Evolutionary conservation across 208 protist genomes (phyloP).

Genomic region (Crithidia acanthocephali): DNA sequence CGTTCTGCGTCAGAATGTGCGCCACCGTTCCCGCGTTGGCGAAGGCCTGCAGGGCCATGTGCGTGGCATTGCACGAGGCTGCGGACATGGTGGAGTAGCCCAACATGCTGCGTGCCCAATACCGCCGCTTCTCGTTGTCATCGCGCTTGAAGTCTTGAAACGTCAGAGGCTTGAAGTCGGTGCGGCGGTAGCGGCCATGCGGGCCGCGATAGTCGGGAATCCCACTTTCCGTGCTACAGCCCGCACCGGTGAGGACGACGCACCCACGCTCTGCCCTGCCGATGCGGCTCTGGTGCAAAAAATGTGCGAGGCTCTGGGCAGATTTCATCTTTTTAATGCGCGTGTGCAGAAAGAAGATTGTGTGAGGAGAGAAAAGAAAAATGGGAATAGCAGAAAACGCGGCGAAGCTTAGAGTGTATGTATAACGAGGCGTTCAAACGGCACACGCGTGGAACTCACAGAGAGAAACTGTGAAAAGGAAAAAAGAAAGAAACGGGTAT

Average conservation of each 20-base stretch:
- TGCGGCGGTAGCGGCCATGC: slow-evolving; percentile 64
- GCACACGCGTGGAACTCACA: no score
- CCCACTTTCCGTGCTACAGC: slow-evolving; percentile 87
- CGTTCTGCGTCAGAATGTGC: slow-evolving; percentile 79
- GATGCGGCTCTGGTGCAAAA: slow-evolving; percentile 29
- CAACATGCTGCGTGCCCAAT: slow-evolving; percentile 82
- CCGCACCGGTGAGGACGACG: slow-evolving; percentile 76
- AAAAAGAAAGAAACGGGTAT: no score
- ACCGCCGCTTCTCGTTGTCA: slow-evolving; percentile 70
- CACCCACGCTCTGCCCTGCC: slow-evolving; percentile 16
- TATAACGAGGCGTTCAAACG: no score
- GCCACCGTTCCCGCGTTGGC: slow-evolving; percentile 37
- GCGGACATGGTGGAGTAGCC: slow-evolving; percentile 62
- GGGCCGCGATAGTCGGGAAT: slow-evolving; percentile 85
- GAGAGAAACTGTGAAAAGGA: no score
- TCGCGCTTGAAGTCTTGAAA: slow-evolving; percentile 67
- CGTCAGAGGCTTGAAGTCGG: slow-evolving; percentile 73
- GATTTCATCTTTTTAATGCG: slow-evolving; percentile 15
- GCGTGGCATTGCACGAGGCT: slow-evolving; percentile 65
- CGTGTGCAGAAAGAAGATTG: background rate
- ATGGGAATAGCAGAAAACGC: background rate
- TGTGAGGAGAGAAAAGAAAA: background rate
- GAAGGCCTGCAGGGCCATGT: slow-evolving; percentile 60
- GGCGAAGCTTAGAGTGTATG: no score
- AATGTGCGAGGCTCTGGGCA: slow-evolving; percentile 27